These are phyloP conservation scores for Pseudogymnoascus sp. DNA, from an alignment of 2,329 filamentous ascomycete genomes.

Conservation along the genomic window DNA sequence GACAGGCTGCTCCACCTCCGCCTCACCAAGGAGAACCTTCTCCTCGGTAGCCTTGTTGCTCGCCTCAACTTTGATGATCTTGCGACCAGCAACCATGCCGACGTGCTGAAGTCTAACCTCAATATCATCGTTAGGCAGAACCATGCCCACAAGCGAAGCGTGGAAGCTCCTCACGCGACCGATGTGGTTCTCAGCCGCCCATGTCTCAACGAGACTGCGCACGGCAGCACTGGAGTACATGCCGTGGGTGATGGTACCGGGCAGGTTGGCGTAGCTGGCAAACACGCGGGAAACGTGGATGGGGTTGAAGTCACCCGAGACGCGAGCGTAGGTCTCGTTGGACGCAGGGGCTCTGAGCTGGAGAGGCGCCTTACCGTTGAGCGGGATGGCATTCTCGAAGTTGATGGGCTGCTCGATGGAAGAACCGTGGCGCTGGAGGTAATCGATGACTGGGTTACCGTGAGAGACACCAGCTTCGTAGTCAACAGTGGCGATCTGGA, in stretches of 20 bases:
- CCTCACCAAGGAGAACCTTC: slow-evolving; percentile 90
- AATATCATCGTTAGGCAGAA: slow-evolving; percentile 90
- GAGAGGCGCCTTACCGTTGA: slow-evolving; percentile 85
- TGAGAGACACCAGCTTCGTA: slow-evolving; percentile 88
- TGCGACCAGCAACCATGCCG: slow-evolving; percentile 95
- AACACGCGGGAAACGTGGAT: slow-evolving; percentile 98
- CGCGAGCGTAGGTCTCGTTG: slow-evolving; percentile 95
- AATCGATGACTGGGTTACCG: slow-evolving; percentile 95
- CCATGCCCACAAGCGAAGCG: slow-evolving; percentile 95
- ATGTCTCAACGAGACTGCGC: slow-evolving; percentile 91
- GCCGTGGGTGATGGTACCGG: slow-evolving; percentile 95
- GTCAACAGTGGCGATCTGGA: slow-evolving; percentile 94
- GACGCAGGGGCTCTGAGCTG: slow-evolving; percentile 85
- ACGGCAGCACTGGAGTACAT: slow-evolving; percentile 99
- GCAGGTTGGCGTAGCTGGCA: slow-evolving; percentile 88
- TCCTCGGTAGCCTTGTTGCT: slow-evolving; percentile 94
- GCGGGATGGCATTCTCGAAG: slow-evolving; percentile 94
- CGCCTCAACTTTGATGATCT: slow-evolving; percentile 98
- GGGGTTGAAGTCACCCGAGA: slow-evolving; percentile 97
- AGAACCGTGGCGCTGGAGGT: slow-evolving; percentile 82
- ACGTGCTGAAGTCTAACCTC: slow-evolving; percentile 93
- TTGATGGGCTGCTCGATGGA: slow-evolving; percentile 93
- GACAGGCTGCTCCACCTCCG: slow-evolving; percentile 94
- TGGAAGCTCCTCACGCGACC: slow-evolving; percentile 97
- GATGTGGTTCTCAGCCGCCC: slow-evolving; percentile 98